Conservation (phyloP, 2,329 filamentous ascomycete genomes). For the Xylaria sp. region DNA sequence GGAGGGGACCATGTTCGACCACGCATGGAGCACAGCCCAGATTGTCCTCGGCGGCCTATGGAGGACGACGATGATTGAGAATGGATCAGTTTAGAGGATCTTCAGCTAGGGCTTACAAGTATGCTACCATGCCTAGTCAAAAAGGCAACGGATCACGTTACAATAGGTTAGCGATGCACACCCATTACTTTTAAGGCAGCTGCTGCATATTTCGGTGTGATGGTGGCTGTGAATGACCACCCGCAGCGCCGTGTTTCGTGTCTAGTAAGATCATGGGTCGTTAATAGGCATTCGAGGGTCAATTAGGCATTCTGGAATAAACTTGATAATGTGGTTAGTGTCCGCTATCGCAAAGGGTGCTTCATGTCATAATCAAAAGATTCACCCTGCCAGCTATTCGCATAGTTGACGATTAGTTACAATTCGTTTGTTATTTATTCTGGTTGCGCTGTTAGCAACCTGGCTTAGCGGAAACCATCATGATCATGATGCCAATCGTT, state of each 20-base stretch:
- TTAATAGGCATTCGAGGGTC: slow-evolving; percentile 12
- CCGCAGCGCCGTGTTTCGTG: not conserved
- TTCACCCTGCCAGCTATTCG: no score
- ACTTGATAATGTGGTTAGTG: slow-evolving; percentile 1
- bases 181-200: not conserved
- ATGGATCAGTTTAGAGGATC: not conserved
- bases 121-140: not conserved
- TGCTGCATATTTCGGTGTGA: slow-evolving; percentile 27
- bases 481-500: slow-evolving; percentile 19
- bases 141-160: not conserved
- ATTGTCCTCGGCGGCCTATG: slow-evolving; percentile 17
- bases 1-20: slow-evolving; percentile 14
- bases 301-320: slow-evolving; percentile 12
- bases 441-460: not conserved
- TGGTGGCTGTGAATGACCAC: slow-evolving; percentile 25
- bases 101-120: slow-evolving; percentile 4
- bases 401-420: no score
- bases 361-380: slow-evolving; percentile 1
- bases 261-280: not conserved
- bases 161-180: not conserved
- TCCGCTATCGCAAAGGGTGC: not conserved
- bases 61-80: slow-evolving; percentile 16
- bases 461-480: not conserved
- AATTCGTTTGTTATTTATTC: not conserved
- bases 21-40: slow-evolving; percentile 28